Evolutionary conservation across 768 basidiomycete species (phyloP).

Genomic region (Boletus rubescentipes): DNA sequence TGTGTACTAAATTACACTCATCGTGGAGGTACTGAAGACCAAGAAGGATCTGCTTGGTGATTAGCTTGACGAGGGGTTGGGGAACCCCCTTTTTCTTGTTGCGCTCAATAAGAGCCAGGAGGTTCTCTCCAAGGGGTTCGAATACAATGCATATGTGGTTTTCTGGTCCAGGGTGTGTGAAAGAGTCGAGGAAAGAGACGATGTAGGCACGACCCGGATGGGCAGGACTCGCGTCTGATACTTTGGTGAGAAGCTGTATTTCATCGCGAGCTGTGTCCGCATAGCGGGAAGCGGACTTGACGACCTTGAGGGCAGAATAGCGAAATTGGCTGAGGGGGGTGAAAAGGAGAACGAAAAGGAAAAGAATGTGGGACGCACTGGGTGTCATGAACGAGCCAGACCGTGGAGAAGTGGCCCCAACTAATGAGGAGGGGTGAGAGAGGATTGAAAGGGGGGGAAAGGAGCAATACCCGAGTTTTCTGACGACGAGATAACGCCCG

Average conservation of each 20-base stretch:
- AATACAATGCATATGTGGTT: slow-evolving; percentile 91
- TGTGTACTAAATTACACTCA: slow-evolving; percentile 90
- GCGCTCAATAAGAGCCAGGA: slow-evolving; percentile 71
- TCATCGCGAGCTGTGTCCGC: slow-evolving; percentile 97
- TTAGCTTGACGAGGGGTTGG: slow-evolving; percentile 76
- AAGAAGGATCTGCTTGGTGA: slow-evolving; percentile 82
- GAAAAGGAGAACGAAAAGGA: slow-evolving; percentile 12
- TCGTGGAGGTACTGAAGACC: slow-evolving; percentile 92
- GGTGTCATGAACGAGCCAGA: slow-evolving; percentile 84
- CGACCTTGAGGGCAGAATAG: slow-evolving; percentile 91
- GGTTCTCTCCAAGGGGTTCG: slow-evolving; percentile 79
- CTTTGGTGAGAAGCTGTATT: slow-evolving; percentile 84
- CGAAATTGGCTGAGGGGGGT: slow-evolving; percentile 50
- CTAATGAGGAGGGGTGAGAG: slow-evolving; percentile 39
- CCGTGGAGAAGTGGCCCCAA: slow-evolving; percentile 96
- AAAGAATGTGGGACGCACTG: slow-evolving; percentile 49
- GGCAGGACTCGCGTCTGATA: slow-evolving; percentile 64
- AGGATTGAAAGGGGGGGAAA: neutral
- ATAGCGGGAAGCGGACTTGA: slow-evolving; percentile 93
- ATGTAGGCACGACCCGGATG: slow-evolving; percentile 81
- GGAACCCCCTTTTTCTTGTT: slow-evolving; percentile 85
- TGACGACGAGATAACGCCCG: slow-evolving; percentile 79
- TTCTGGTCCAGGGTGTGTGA: slow-evolving; percentile 72
- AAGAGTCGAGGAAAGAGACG: slow-evolving; percentile 90
- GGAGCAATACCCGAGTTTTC: slow-evolving; percentile 81